Evolutionary conservation across 805 yeast species (phyloP).

Genomic region (Crinitomyces ghanaensis): DNA sequence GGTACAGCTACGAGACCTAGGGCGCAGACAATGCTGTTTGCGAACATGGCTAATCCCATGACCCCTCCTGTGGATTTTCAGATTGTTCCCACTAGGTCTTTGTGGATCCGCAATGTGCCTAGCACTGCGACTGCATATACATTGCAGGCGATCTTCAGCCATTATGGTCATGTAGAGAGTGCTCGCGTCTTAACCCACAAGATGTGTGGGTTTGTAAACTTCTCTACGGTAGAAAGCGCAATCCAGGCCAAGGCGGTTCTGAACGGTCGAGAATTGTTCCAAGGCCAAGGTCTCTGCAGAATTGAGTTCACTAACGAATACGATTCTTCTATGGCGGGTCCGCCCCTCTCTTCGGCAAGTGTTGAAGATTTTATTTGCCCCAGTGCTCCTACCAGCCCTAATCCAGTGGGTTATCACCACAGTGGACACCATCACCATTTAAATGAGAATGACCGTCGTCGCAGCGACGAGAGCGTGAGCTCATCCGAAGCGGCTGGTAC

Average conservation of each 20-base stretch:
- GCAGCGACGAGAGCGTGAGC: too few relatives aligned
- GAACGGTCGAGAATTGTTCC: constrained; percentile 72
- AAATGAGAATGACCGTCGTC: too few relatives aligned
- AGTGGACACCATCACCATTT: neutral
- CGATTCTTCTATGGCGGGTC: constrained; percentile 7
- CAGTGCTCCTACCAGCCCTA: neutral
- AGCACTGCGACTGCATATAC: constrained; percentile 41
- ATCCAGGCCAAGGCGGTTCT: constrained; percentile 65
- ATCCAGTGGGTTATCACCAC: neutral
- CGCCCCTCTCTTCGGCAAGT: neutral
- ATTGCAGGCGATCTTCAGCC: constrained; percentile 46
- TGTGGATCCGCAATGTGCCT: constrained; percentile 76
- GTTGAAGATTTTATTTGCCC: too few relatives aligned
- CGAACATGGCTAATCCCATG: constrained; percentile 1
- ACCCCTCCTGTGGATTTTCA: constrained; percentile 43
- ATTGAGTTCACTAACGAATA: constrained; percentile 85
- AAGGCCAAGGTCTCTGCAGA: constrained; percentile 61
- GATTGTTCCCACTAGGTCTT: constrained; percentile 49
- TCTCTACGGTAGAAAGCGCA: constrained; percentile 60
- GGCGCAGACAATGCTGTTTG: neutral
- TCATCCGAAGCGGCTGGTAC: too few relatives aligned
- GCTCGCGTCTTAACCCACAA: constrained; percentile 44
- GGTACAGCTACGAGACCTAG: constrained; percentile 12
- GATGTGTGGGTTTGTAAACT: constrained; percentile 55
- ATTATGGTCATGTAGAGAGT: constrained; percentile 50